A percentile compares a stretch with the other conserved stretches of the same genome.
These are phyloP conservation scores for Amylocarpus encephaloides DNA, from an alignment of 2,329 filamentous ascomycete species.

Conservation along the genomic window DNA sequence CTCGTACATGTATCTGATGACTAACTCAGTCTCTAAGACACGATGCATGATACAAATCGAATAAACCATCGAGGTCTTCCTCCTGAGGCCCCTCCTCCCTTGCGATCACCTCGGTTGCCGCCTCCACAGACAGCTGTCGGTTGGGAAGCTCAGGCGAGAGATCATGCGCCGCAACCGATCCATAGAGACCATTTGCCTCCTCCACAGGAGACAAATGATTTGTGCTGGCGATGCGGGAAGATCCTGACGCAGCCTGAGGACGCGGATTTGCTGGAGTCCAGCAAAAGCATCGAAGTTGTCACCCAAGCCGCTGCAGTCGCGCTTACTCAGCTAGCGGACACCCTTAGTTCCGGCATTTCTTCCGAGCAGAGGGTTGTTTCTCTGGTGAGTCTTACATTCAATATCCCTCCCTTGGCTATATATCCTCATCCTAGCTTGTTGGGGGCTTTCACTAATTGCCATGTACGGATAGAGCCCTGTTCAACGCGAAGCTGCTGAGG, in stretches of 20 bases:
- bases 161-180: constrained; percentile 1
- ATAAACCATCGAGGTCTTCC: constrained; percentile 9
- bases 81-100: constrained; percentile 6
- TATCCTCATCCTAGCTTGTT: constrained; percentile 10
- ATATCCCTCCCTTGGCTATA: constrained; percentile 9
- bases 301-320: constrained; percentile 22
- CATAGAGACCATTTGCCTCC: background rate
- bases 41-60: constrained; percentile 13
- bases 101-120: constrained; percentile 1
- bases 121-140: constrained; percentile 4
- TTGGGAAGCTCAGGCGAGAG: constrained; percentile 9
- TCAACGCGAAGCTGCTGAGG: constrained; percentile 6
- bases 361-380: constrained; percentile 21
- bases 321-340: constrained; percentile 28
- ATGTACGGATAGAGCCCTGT: constrained; percentile 12
- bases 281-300: constrained; percentile 20
- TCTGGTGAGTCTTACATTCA: constrained; percentile 22
- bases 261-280: constrained; percentile 13
- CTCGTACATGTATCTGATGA: constrained; percentile 5
- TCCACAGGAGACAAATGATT: constrained; percentile 12
- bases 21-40: constrained; percentile 16
- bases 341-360: constrained; percentile 24
- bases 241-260: constrained; percentile 16
- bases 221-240: constrained; percentile 24
- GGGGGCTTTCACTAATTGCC: constrained; percentile 4